These are phyloP conservation scores for Pythium catenulatum DNA, from an alignment of 352 stramenopile genomes.

Conservation along the genomic window DNA sequence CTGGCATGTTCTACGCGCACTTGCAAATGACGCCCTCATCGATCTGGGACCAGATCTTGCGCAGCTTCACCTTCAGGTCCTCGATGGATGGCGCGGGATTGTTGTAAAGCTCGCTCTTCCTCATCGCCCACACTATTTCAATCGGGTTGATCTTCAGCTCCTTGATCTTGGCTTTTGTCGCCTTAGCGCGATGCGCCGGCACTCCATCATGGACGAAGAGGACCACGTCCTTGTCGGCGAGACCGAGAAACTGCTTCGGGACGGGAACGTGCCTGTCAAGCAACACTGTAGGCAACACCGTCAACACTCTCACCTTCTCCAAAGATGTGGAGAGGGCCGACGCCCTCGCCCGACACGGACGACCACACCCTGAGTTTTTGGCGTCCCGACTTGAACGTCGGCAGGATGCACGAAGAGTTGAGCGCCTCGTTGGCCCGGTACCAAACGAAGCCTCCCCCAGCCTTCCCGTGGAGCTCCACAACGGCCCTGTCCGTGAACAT, in stretches of 20 bases:
- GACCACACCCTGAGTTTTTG: conserved; percentile 8
- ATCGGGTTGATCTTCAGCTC: conserved; percentile 15
- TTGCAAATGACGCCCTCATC: background rate
- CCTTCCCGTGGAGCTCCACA: background rate
- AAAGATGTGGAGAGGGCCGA: background rate
- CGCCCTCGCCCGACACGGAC: background rate
- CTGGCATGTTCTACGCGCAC: background rate
- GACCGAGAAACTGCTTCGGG: background rate
- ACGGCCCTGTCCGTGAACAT: conserved; percentile 3
- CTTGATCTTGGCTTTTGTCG: background rate
- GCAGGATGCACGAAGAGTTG: background rate
- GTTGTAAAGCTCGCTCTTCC: background rate
- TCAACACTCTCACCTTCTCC: background rate
- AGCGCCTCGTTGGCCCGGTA: background rate
- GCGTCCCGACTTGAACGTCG: background rate
- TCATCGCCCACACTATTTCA: conserved; percentile 7
- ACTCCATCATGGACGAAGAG: conserved; percentile 1
- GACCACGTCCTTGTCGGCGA: background rate
- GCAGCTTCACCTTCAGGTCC: background rate
- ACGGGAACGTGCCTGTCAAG: background rate
- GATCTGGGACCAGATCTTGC: background rate
- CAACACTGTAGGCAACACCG: background rate
- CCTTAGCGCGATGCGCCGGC: background rate
- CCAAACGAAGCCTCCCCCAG: background rate
- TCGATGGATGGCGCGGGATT: background rate